phyloP scores from a whole-genome alignment of 1,284 basidiomycete species.

The Mycena citricolor region DNA sequence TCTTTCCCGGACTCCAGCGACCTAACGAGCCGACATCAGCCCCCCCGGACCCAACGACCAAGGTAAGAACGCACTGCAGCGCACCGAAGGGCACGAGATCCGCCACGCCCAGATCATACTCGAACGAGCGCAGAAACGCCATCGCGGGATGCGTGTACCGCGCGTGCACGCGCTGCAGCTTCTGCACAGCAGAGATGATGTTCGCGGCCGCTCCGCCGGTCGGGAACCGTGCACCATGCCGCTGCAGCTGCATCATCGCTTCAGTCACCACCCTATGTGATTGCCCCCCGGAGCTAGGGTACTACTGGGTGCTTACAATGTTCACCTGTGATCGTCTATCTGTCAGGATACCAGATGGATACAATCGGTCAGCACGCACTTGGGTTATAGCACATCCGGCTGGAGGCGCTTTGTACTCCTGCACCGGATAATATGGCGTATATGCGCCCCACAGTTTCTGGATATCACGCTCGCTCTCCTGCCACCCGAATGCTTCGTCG shows the following conservation, averaged over 20 bases:
- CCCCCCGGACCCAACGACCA: neutral
- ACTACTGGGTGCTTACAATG: conserved; percentile 45
- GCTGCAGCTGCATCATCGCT: conserved; percentile 59
- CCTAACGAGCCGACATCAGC: conserved; percentile 31
- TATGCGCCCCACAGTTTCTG: conserved; percentile 21
- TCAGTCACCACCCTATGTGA: neutral
- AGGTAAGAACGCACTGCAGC: conserved; percentile 55
- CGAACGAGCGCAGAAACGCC: conserved; percentile 59
- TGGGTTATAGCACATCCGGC: conserved; percentile 17
- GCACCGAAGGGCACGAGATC: conserved; percentile 74
- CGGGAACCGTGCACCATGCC: conserved; percentile 83
- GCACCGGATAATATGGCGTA: conserved; percentile 17
- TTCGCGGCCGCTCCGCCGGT: conserved; percentile 48
- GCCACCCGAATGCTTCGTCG: too few species aligned
- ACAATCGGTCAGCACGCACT: conserved; percentile 3
- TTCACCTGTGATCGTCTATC: conserved; percentile 40
- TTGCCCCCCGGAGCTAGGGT: neutral
- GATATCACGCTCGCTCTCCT: conserved; percentile 2
- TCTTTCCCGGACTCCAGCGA: conserved; percentile 49
- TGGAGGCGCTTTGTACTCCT: conserved; percentile 16
- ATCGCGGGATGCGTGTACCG: conserved; percentile 36
- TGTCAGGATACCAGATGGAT: neutral
- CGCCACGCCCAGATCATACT: conserved; percentile 57
- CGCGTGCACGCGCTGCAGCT: conserved; percentile 51
- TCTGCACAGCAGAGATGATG: conserved; percentile 44